Conservation (phyloP, 2,329 filamentous ascomycete species). For the Nannizziopsis barbatae region DNA sequence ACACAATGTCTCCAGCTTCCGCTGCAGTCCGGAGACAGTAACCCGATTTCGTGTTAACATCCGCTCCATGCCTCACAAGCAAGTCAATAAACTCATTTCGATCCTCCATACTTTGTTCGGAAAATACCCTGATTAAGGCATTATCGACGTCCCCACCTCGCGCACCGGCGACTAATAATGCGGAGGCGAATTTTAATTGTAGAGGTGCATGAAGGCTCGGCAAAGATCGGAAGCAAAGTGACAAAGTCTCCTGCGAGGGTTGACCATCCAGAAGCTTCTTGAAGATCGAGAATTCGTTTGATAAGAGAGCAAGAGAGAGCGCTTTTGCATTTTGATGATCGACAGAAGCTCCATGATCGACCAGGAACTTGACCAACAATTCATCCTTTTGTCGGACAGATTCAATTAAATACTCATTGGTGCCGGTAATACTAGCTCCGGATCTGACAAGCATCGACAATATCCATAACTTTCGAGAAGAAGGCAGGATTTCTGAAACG, state of each 20-base stretch:
- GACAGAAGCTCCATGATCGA: constrained; percentile 19
- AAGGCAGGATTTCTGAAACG: constrained; percentile 7
- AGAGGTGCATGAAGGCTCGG: constrained; percentile 5
- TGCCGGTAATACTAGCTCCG: constrained; percentile 17
- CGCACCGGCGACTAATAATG: constrained; percentile 15
- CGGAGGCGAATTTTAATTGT: constrained; percentile 10
- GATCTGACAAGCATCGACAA: constrained; percentile 15
- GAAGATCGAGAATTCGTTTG: constrained; percentile 11
- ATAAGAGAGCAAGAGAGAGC: constrained; percentile 16
- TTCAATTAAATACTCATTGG: constrained; percentile 16
- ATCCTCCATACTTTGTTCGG: constrained; percentile 6
- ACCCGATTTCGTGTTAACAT: constrained; percentile 14
- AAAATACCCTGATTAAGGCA: constrained; percentile 9
- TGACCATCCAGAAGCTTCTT: constrained; percentile 14
- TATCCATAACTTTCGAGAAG: constrained; percentile 15
- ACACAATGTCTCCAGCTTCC: constrained; percentile 13
- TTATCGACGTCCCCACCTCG: constrained; percentile 13
- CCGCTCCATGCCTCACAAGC: constrained; percentile 15
- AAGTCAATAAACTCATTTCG: constrained; percentile 13
- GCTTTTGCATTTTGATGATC: constrained; percentile 19
- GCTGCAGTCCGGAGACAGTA: constrained; percentile 15
- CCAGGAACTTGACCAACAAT: constrained; percentile 17
- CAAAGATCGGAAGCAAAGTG: constrained; percentile 13
- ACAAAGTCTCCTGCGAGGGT: constrained; percentile 13
- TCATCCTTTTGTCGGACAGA: constrained; percentile 18